Conservation (phyloP, 1,284 basidiomycete genomes). For the Volvariella surrecta region DNA sequence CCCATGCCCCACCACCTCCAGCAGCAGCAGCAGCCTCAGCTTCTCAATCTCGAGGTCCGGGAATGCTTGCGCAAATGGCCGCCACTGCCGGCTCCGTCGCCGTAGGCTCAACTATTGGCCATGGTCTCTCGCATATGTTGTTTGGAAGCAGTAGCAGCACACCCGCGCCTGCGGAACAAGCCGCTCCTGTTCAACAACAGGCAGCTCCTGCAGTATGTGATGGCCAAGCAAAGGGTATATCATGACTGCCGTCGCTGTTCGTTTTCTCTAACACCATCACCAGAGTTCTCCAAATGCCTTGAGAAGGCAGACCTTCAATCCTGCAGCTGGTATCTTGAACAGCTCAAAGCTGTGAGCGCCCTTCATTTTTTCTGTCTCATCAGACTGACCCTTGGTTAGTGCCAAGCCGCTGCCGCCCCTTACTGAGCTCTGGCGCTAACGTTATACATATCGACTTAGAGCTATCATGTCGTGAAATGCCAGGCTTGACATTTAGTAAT, state of each 20-base stretch:
- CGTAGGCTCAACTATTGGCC: constrained; percentile 76
- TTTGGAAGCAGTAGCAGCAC: constrained; percentile 58
- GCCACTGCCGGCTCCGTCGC: constrained; percentile 86
- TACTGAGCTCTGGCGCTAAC: constrained; percentile 28
- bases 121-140: constrained; percentile 78
- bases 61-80: constrained; percentile 76
- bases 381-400: background rate
- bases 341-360: constrained; percentile 68
- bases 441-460: background rate
- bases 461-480: too few species aligned
- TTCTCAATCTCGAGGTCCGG: constrained; percentile 37
- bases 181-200: constrained; percentile 35
- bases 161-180: constrained; percentile 28
- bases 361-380: too few species aligned
- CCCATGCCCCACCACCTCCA: constrained; percentile 34
- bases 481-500: too few species aligned
- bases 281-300: constrained; percentile 72
- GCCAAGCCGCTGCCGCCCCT: constrained; percentile 41
- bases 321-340: constrained; percentile 78
- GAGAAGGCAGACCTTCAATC: constrained; percentile 69
- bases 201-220: constrained; percentile 36
- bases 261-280: constrained; percentile 5
- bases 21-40: constrained; percentile 32
- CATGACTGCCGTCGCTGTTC: background rate
- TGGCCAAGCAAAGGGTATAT: constrained; percentile 62